Conservation (phyloP, 345 rosid genomes). For the Rhodamnia rubescens region DNA sequence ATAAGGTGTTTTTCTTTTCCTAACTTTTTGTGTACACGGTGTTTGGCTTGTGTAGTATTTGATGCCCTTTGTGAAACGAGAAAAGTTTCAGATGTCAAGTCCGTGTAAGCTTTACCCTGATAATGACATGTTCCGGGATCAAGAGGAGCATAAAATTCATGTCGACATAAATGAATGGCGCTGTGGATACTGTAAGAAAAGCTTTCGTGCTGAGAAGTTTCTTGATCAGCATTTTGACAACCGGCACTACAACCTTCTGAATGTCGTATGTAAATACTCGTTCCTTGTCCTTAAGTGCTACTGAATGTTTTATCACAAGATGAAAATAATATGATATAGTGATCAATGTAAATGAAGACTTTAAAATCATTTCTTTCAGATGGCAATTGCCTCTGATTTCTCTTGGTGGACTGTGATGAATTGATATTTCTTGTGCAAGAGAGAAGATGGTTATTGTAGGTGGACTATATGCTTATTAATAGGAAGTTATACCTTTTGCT, state of each 20-base stretch:
- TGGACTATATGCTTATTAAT: neutral
- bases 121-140: slow-evolving; percentile 80
- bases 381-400: neutral
- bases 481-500: neutral
- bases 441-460: neutral
- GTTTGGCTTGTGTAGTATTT: slow-evolving; percentile 42
- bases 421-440: neutral
- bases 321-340: neutral
- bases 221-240: slow-evolving; percentile 74
- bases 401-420: neutral
- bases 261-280: slow-evolving; percentile 47
- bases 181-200: slow-evolving; percentile 93
- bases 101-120: slow-evolving; percentile 75
- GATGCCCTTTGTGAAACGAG: slow-evolving; percentile 79
- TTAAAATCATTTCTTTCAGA: neutral
- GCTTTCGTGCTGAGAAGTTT: slow-evolving; percentile 71
- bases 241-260: slow-evolving; percentile 73
- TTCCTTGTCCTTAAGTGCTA: slow-evolving; percentile 6
- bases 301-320: neutral
- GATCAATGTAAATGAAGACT: neutral
- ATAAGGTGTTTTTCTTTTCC: neutral
- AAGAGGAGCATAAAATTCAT: slow-evolving; percentile 79
- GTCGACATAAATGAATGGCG: slow-evolving; percentile 70
- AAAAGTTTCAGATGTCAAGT: slow-evolving; percentile 39
- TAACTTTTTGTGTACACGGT: neutral